phyloP scores from a whole-genome alignment of 108 stramenopile genomes.

The Seminavis robusta region DNA sequence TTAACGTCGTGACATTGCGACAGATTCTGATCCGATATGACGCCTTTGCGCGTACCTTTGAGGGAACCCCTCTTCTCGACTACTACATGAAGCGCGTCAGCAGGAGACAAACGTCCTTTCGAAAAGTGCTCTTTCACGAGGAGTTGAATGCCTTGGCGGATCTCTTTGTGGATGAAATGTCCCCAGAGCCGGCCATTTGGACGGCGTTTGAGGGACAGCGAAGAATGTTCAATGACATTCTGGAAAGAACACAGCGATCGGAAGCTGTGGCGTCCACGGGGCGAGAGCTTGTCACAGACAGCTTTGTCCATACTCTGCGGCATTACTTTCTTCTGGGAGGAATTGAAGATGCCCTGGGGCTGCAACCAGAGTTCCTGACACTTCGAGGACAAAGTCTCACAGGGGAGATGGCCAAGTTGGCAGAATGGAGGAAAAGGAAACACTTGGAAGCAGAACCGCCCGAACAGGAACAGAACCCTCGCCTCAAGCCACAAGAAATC shows the following conservation, averaged over 20 bases:
- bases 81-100: slow-evolving; percentile 49
- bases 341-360: slow-evolving; percentile 48
- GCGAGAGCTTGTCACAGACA: slow-evolving; percentile 26
- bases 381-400: slow-evolving; percentile 48
- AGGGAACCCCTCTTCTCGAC: slow-evolving; percentile 54
- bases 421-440: slow-evolving; percentile 48
- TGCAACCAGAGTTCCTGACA: slow-evolving; percentile 46
- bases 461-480: not conserved
- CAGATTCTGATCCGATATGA: slow-evolving; percentile 74
- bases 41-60: slow-evolving; percentile 49
- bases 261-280: slow-evolving; percentile 15
- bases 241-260: slow-evolving; percentile 24
- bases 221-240: slow-evolving; percentile 21
- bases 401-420: slow-evolving; percentile 39
- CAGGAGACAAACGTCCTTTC: slow-evolving; percentile 10
- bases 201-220: slow-evolving; percentile 13
- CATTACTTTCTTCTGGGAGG: slow-evolving; percentile 45
- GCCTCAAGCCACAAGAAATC: not conserved
- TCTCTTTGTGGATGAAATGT: slow-evolving; percentile 4
- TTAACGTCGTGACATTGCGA: slow-evolving; percentile 52
- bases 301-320: slow-evolving; percentile 38
- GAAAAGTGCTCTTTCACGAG: slow-evolving; percentile 32
- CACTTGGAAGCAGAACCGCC: not conserved
- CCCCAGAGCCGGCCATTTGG: not conserved
- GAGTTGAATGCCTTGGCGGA: slow-evolving; percentile 25